Base-by-base conservation (phyloP, 176 grass and related monocot genomes). In the Elymus sibiricus region DNA sequence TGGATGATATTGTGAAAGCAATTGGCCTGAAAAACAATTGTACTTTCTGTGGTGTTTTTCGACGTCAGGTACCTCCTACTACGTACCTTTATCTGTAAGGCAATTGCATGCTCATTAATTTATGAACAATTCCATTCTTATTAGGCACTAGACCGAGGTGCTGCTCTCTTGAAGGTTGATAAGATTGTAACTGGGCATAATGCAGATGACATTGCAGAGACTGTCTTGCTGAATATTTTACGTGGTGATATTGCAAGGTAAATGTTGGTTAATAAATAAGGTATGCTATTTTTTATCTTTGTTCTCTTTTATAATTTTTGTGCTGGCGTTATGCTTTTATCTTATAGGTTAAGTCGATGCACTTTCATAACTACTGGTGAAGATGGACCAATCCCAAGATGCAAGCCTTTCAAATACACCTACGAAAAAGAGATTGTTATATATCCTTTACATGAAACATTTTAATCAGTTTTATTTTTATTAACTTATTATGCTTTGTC, bases 381-480 rank as follows among this genome's bases (percentile, higher is more conserved):
- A 95, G 92, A 98, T 91, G 97, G 97, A 27, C 97, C 97, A 61
- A 98, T 98, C 74, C 97, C 97, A 80, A 95, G 97, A 90, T 95
- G 94, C 92, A 98, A 98, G 82, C 97, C 92, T 88, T 95, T 98
- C 84, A 98, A 98, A 87, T 96, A 98, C 74, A 90, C 97, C 22
- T 98, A 96, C 28, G 97, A 98, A 79, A 98, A 98, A 76, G 97
- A 98, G 84, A 98, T 98, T 83, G 97, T 98, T 81, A 95, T 98
- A 98, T 98, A 98, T 98, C 97, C 94, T 95, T 91, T 26, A 9
- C 64, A 74, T 87, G 46, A 61, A 86, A 86, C 53, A 75, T 86
- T 53, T 7, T 70, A 17, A 63, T 86, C 11, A 44, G 64, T 80
- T 49, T 73, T 58, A 28, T 27, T 59, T 5, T 62, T 86, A 28